Base-by-base conservation (phyloP, 2,329 filamentous ascomycete genomes). In the Mycosphaerella sp. region DNA sequence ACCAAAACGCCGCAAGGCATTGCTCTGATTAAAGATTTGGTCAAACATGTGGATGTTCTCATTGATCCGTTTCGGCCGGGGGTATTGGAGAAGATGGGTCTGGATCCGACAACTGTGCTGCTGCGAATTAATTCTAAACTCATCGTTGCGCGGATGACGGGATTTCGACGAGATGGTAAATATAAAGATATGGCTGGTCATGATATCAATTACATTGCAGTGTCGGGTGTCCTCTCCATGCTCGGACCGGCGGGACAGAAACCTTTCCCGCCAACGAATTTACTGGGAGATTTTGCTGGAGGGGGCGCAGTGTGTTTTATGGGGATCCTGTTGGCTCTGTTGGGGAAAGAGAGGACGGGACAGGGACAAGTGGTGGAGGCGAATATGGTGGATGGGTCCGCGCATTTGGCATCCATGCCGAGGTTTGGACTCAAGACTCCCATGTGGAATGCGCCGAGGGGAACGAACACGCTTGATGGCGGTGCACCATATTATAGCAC, bases 131-230 rank as follows among this genome's bases (percentile, higher is more conserved):
- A 96, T 70, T 86, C 85, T 9, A 77, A 84, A 0, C 74, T 97
- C 2, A 82, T 97, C 51, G 83, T 95, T 53, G 89, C 81, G 6
- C 84, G 92, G 40, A 86, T 97, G 80, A 93, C 90, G 2, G 92
- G 92, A 0, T 97, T 96, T 71, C 79, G 92, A 10, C 79, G 91
- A 39, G 89, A 95, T 72, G 92, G 91, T 0, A 85, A 83, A 64
- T 97, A 95, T 72, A 81, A 80, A 45, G 74, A 80, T 65, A 96
- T 95, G 91, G 90, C 91, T 0, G 91, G 91, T 5, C 91, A 96
- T 68, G 91, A 96, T 69, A 95, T 96, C 70, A 96, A 97, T 68
- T 97, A 97, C 72, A 85, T 97, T 41, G 89, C 91, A 46, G 88
- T 95, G 0, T 87, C 86, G 0, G 92, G 92, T 0, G 85, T 87